phyloP scores from a whole-genome alignment of 176 grass and related monocot genomes.

The Elaeis guineensis region DNA sequence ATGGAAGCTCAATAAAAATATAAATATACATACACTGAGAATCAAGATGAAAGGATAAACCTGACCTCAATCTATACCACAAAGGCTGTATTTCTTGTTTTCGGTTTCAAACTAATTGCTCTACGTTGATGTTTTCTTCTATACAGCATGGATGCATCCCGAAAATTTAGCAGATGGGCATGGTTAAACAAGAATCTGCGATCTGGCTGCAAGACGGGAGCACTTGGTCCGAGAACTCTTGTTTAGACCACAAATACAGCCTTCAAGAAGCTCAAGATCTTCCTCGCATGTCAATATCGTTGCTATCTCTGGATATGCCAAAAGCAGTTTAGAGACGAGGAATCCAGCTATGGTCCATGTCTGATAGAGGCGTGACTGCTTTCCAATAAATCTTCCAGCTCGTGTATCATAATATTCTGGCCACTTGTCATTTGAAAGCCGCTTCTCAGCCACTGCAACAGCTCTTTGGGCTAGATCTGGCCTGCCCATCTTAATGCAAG shows the following conservation, averaged over 20 bases:
- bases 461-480: conserved; percentile 12
- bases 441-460: conserved; percentile 4
- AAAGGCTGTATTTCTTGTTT: no score
- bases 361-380: conserved; percentile 65
- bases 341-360: conserved; percentile 54
- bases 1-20: no score
- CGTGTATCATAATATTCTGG: conserved; percentile 70
- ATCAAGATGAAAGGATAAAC: no score
- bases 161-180: conserved; percentile 6
- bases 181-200: conserved; percentile 23
- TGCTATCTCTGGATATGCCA: conserved; percentile 56
- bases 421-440: conserved; percentile 7
- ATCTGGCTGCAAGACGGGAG: conserved; percentile 44
- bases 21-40: no score
- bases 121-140: no score
- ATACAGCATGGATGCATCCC: no score
- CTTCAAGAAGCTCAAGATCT: conserved; percentile 42
- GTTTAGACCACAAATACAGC: conserved; percentile 36
- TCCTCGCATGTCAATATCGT: conserved; percentile 46
- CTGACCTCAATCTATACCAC: no score
- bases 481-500: conserved; percentile 19
- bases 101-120: no score
- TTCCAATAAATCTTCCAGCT: conserved; percentile 62
- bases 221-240: conserved; percentile 39
- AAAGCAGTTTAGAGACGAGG: conserved; percentile 69